These are phyloP conservation scores for Ottelia alismoides DNA, from an alignment of 106 monocot genomes.

Conservation along the genomic window DNA sequence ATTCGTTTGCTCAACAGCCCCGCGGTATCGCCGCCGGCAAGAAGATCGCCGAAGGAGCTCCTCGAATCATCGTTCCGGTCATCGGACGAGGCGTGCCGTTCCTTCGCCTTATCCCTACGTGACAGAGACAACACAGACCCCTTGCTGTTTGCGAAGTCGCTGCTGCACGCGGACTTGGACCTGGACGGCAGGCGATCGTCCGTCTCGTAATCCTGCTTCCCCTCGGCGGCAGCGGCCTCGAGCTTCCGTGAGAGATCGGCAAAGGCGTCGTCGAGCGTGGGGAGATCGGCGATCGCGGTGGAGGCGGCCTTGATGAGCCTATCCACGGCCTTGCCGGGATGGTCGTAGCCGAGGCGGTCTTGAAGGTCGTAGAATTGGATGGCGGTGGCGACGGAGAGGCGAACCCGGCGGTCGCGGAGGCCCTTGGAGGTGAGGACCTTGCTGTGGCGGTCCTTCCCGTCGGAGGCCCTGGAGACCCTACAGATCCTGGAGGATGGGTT, in stretches of 20 bases:
- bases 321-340: slow-evolving; percentile 84
- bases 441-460: too few relatives aligned
- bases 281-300: slow-evolving; percentile 58
- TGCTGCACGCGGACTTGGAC: slow-evolving; percentile 63
- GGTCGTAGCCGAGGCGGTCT: slow-evolving; percentile 83
- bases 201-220: not conserved
- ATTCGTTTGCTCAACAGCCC: too few relatives aligned
- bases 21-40: too few relatives aligned
- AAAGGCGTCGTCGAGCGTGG: slow-evolving; percentile 31
- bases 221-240: not conserved
- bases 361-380: too few relatives aligned
- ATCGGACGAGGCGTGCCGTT: slow-evolving; percentile 25
- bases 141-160: slow-evolving; percentile 76
- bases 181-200: too few relatives aligned
- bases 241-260: slow-evolving; percentile 7
- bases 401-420: slow-evolving; percentile 61
- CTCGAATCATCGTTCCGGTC: slow-evolving; percentile 38
- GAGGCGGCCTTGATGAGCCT: slow-evolving; percentile 75
- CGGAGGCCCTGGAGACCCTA: too few relatives aligned
- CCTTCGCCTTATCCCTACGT: slow-evolving; percentile 39
- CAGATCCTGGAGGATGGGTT: too few relatives aligned
- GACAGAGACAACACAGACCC: slow-evolving; percentile 71
- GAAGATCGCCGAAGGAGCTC: slow-evolving; percentile 75
- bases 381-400: slow-evolving; percentile 78
- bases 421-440: too few relatives aligned